Percentiles rank a stretch among this genome's conserved stretches.
Conservation (phyloP, 164 flowering plant genomes). For the Tetracentron sinense region DNA sequence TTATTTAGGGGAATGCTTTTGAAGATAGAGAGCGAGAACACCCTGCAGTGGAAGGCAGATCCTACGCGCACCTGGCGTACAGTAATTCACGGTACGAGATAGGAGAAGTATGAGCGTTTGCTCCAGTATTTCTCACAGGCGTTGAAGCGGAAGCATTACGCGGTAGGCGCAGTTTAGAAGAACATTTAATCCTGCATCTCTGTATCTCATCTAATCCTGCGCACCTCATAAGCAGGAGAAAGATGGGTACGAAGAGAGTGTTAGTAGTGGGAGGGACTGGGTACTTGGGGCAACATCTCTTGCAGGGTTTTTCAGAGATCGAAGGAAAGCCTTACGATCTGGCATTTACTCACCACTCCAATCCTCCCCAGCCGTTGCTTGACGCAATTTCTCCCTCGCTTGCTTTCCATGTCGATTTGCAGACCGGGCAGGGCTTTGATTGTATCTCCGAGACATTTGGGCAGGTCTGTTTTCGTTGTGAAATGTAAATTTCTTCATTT, state of each 20-base stretch:
- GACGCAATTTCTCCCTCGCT: conserved; percentile 45
- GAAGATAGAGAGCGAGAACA: too few relatives aligned
- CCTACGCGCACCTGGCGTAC: too few relatives aligned
- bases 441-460: conserved; percentile 54
- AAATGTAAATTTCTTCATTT: background rate
- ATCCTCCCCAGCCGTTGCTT: conserved; percentile 42
- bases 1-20: too few relatives aligned
- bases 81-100: too few relatives aligned
- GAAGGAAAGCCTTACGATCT: conserved; percentile 30
- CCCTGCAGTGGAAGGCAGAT: too few relatives aligned
- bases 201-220: background rate
- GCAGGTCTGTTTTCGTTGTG: conserved; percentile 36
- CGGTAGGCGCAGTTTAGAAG: too few relatives aligned
- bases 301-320: conserved; percentile 39
- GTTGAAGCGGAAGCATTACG: too few relatives aligned
- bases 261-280: conserved; percentile 90
- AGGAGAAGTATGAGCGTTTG: too few relatives aligned
- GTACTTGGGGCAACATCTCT: conserved; percentile 84
- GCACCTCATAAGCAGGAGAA: background rate
- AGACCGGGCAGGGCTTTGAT: conserved; percentile 55
- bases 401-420: conserved; percentile 60
- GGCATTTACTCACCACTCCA: conserved; percentile 66
- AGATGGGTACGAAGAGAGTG: conserved; percentile 51
- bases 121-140: too few relatives aligned
- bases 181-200: too few relatives aligned